Conservation (phyloP, 768 basidiomycete genomes). For the Suillus placidus region DNA sequence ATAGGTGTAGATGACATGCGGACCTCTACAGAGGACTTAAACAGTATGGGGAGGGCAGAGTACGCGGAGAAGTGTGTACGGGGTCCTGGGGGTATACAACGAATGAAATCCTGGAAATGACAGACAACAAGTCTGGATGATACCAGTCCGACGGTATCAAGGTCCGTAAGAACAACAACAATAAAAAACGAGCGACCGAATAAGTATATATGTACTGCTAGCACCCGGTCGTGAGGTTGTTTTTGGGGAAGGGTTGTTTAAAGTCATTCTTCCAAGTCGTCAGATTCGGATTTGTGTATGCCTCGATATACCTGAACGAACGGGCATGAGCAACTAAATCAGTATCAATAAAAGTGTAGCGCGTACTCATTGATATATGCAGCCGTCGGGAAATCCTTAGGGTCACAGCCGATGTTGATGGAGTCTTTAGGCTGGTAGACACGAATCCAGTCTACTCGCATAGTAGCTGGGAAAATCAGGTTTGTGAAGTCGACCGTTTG, state of each 20-base stretch:
- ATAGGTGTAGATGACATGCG: constrained; percentile 13
- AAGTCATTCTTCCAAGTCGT: constrained; percentile 75
- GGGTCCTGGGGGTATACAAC: constrained; percentile 15
- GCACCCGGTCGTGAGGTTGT: constrained; percentile 60
- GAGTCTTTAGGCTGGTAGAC: constrained; percentile 80
- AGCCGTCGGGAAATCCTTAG: constrained; percentile 74
- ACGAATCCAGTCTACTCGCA: constrained; percentile 87
- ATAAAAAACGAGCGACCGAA: constrained; percentile 5
- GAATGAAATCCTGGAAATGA: constrained; percentile 24
- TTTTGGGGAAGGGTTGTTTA: constrained; percentile 71
- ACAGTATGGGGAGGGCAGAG: constrained; percentile 6
- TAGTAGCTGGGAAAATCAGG: constrained; percentile 69
- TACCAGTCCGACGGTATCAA: constrained; percentile 7
- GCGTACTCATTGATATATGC: constrained; percentile 75
- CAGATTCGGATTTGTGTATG: constrained; percentile 82
- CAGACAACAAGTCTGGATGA: constrained; percentile 19
- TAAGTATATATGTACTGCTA: constrained; percentile 25
- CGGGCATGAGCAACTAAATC: constrained; percentile 9
- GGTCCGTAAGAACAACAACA: constrained; percentile 11
- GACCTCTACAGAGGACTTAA: not conserved
- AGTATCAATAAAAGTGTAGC: constrained; percentile 20
- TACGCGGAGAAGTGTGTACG: constrained; percentile 1
- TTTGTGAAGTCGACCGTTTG: constrained; percentile 70
- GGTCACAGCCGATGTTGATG: constrained; percentile 86
- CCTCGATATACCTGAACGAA: constrained; percentile 51